Evolutionary conservation across 371 early-diverging fungal genomes (phyloP), one percentile per base, ranked within the genome.

Genomic region (Syncephalis fuscata): DNA sequence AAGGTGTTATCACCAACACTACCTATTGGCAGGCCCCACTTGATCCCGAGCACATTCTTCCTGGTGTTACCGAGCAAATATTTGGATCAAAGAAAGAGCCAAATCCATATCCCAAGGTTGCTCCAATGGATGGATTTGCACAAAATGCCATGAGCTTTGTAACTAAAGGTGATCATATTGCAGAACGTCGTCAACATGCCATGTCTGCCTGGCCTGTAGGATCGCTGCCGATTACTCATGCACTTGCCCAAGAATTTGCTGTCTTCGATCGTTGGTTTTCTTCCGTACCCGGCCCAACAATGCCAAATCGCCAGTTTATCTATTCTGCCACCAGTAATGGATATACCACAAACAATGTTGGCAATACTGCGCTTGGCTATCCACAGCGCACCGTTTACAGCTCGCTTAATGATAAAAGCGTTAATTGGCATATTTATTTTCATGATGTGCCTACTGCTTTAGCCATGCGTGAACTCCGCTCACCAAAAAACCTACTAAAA

Each of bases 251-350:
- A 19, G 55, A 62, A 19, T 62, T 55, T 32, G 52, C 50, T 9
- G 45, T 62, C 2, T 39, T 62, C 39, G 55, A 62, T 32, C 51
- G 55, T 8, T 62, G 52, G 40, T 59, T 54, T 26, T 48, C 62
- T 0, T 48, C 57, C 11, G 52, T 62, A 46, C 59, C 62, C 41
- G 62, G 62, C 9, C 49, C 54, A 1, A 62, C 62, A n/a, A 56
- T 54, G 54, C 62, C 62, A 10, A 62, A 62, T 23, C 56, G 62
- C 16, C 46, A 58, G 48, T 62, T 45, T 39, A 48, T 57, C n/a
- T 57, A 61, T 25, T 54, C 57, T 0, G 57, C 51, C 1, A 61
- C 61, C 9, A 54, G 54, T 2, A 40, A 56, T 41, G 55, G 59
- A 4, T 48, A 55, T 36, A 22, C 19, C n/a, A 25, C 38, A 15